Conservation (phyloP, 768 basidiomycete species). For the Suillus discolor region DNA sequence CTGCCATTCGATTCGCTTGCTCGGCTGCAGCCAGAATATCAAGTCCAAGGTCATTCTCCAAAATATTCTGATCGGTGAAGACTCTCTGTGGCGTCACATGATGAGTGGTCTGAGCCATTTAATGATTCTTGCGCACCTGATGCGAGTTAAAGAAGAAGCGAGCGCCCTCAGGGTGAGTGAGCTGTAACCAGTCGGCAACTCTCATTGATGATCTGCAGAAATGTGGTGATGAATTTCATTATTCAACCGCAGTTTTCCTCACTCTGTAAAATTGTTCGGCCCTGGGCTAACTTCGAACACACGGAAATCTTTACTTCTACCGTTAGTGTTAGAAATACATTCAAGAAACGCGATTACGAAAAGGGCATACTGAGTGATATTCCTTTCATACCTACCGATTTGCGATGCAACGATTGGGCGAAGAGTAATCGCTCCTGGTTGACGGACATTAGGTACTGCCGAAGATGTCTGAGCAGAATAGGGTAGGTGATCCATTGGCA, state of each 20-base stretch:
- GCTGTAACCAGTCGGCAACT: background rate
- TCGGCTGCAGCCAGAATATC: background rate
- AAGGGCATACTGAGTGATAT: background rate
- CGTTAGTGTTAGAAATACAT: background rate
- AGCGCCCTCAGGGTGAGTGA: constrained; percentile 55
- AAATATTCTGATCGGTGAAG: constrained; percentile 36
- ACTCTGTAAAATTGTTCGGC: background rate
- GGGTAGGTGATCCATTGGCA: background rate
- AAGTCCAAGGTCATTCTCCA: background rate
- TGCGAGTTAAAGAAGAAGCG: constrained; percentile 50
- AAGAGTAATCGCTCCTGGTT: background rate
- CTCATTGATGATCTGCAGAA: background rate
- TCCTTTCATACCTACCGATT: background rate
- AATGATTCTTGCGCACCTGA: constrained; percentile 34
- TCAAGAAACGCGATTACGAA: background rate
- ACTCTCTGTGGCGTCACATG: constrained; percentile 35
- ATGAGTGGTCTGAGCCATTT: background rate
- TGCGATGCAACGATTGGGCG: background rate
- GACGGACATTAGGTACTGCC: background rate
- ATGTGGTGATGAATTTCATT: background rate
- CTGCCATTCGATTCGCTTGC: background rate
- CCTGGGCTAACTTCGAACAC: background rate
- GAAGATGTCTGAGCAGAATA: background rate
- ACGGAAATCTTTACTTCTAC: background rate
- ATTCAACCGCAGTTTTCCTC: background rate